Evolutionary conservation across 2,329 filamentous ascomycete species (phyloP).

Genomic region (Didymellaceae sp.): DNA sequence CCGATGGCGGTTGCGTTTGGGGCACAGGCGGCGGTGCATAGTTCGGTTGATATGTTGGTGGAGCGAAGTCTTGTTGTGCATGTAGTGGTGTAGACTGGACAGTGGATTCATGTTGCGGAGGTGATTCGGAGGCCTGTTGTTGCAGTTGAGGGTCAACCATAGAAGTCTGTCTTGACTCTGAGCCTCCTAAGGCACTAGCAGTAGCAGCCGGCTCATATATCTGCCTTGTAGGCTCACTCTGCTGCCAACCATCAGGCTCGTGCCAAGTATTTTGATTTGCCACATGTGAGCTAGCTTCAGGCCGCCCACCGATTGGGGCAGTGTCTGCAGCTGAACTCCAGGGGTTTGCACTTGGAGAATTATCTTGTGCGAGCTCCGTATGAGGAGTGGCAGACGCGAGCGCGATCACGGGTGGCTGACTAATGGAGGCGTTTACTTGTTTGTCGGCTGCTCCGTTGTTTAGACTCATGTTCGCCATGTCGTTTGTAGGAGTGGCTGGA

Average conservation of each 20-base stretch:
- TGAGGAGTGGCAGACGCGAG: constrained; percentile 26
- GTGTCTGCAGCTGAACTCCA: constrained; percentile 40
- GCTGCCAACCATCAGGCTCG: constrained; percentile 43
- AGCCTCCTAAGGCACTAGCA: constrained; percentile 22
- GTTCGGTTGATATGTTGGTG: not conserved
- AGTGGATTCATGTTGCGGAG: not conserved
- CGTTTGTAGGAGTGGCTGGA: constrained; percentile 47
- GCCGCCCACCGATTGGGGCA: constrained; percentile 20
- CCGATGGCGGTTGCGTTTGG: constrained; percentile 13
- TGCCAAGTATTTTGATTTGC: constrained; percentile 33
- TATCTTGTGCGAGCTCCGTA: constrained; percentile 29
- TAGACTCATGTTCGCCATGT: constrained; percentile 48
- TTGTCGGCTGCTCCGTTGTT: constrained; percentile 32
- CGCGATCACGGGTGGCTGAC: constrained; percentile 25
- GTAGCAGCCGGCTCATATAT: constrained; percentile 26
- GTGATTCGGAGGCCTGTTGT: not conserved
- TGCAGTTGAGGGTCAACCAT: not conserved
- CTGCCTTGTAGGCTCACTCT: constrained; percentile 31
- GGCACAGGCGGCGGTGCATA: constrained; percentile 6
- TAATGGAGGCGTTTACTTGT: constrained; percentile 29
- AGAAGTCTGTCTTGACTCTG: constrained; percentile 9
- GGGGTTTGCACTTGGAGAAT: constrained; percentile 33
- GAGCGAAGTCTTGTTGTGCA: not conserved
- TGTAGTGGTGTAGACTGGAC: not conserved
- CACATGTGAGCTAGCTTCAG: not conserved